A percentile compares a stretch with the other conserved stretches of the same genome.
These are phyloP conservation scores for Claviceps maximensis DNA, from an alignment of 2,329 filamentous ascomycete genomes.

Conservation along the genomic window DNA sequence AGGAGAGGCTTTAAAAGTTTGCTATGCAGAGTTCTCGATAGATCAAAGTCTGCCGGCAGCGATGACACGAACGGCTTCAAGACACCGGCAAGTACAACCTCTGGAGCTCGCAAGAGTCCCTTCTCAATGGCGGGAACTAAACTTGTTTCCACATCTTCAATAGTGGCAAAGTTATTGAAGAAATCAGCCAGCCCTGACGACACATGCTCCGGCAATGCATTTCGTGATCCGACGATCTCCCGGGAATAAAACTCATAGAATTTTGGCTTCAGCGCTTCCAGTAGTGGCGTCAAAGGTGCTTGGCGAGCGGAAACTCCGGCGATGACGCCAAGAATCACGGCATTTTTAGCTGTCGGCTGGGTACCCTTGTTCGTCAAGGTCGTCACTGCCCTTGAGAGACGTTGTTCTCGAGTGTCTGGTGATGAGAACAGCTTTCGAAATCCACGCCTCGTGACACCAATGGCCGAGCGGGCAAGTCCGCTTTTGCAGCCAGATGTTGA, in stretches of 20 bases:
- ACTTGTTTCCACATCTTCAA: conserved; percentile 62
- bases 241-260: conserved; percentile 75
- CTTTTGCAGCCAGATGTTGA: conserved; percentile 50
- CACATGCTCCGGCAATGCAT: conserved; percentile 56
- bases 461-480: conserved; percentile 57
- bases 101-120: conserved; percentile 74
- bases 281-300: conserved; percentile 42
- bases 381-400: conserved; percentile 48
- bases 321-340: conserved; percentile 69
- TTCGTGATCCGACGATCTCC: conserved; percentile 71
- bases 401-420: conserved; percentile 41
- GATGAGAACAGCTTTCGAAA: conserved; percentile 59
- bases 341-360: conserved; percentile 54
- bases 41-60: conserved; percentile 57
- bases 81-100: conserved; percentile 72
- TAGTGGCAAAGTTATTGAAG: conserved; percentile 59
- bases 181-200: conserved; percentile 67
- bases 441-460: conserved; percentile 66
- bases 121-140: conserved; percentile 78
- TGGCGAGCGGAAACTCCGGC: conserved; percentile 75
- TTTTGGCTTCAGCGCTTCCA: conserved; percentile 53
- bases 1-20: conserved; percentile 76
- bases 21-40: conserved; percentile 58
- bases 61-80: conserved; percentile 59
- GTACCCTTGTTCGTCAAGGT: conserved; percentile 55